Percentiles rank a stretch among this genome's conserved stretches.
Conservation (phyloP, 768 basidiomycete species). For the Suillus lakei region DNA sequence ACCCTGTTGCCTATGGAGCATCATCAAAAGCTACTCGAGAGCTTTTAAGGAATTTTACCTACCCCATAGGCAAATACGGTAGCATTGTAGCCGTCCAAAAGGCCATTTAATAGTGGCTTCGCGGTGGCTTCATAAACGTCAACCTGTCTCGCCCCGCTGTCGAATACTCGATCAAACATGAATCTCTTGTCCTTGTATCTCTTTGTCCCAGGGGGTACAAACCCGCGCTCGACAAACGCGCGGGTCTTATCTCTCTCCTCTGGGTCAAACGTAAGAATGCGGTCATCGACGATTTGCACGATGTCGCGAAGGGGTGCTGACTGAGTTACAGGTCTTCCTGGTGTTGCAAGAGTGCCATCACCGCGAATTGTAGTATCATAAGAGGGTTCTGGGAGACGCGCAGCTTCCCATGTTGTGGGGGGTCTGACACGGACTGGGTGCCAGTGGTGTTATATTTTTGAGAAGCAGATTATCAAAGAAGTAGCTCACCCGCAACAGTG, state of each 20-base stretch:
- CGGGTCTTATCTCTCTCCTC: constrained; percentile 84
- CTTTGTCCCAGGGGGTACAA: constrained; percentile 85
- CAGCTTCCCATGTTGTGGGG: constrained; percentile 82
- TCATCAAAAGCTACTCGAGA: constrained; percentile 15
- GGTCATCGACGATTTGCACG: constrained; percentile 91
- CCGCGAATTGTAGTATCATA: constrained; percentile 75
- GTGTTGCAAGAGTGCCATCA: constrained; percentile 85
- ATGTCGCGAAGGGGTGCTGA: constrained; percentile 72
- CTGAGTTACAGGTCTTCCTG: constrained; percentile 54
- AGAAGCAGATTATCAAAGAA: constrained; percentile 21
- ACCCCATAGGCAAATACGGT: constrained; percentile 99
- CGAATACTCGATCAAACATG: constrained; percentile 95
- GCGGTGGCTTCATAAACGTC: constrained; percentile 89
- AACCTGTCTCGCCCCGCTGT: constrained; percentile 77
- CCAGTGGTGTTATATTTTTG: constrained; percentile 22
- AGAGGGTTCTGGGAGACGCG: constrained; percentile 77
- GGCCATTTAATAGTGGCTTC: constrained; percentile 79
- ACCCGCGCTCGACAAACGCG: constrained; percentile 84
- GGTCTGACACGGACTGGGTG: constrained; percentile 86
- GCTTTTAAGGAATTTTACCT: constrained; percentile 36
- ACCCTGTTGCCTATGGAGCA: constrained; percentile 90
- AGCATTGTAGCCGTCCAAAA: constrained; percentile 94
- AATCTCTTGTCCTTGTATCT: constrained; percentile 97
- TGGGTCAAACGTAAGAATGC: constrained; percentile 95
- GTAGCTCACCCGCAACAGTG: constrained; percentile 73